Evolutionary conservation across 2,329 filamentous ascomycete species (phyloP).

Genomic region (Neofusicoccum laricinum): DNA sequence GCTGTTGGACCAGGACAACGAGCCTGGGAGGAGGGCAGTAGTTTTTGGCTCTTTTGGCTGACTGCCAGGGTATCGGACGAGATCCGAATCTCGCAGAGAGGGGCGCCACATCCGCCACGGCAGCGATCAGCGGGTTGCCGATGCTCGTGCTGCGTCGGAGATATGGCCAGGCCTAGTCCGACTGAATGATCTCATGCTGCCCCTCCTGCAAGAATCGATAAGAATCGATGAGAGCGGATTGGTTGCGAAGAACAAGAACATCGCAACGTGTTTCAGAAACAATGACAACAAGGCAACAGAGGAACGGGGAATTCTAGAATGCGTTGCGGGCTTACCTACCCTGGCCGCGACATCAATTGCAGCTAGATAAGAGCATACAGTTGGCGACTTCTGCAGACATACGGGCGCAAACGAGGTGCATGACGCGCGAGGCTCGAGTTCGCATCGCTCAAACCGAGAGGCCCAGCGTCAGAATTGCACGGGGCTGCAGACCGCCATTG

Average conservation of each 20-base stretch:
- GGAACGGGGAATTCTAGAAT: no score
- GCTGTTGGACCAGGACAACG: constrained; percentile 56
- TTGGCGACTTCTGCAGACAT: background rate
- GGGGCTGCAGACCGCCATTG: background rate
- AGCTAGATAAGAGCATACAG: background rate
- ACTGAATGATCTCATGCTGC: constrained; percentile 1
- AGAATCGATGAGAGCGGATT: background rate
- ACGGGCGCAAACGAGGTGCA: background rate
- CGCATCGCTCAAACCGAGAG: background rate
- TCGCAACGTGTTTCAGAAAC: no score
- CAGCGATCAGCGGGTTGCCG: background rate
- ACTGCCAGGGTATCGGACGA: background rate
- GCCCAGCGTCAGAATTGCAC: background rate
- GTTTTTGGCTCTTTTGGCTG: constrained; percentile 55
- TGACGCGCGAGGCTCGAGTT: background rate
- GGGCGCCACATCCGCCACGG: background rate
- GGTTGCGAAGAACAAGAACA: background rate
- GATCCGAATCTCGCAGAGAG: background rate
- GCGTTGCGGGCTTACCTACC: no score
- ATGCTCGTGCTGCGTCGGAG: constrained; percentile 6
- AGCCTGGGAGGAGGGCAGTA: constrained; percentile 61
- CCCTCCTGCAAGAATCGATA: background rate
- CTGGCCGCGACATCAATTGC: no score
- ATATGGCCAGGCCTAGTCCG: background rate
- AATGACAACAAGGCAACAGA: no score